phyloP scores from a whole-genome alignment of 805 yeast species.

The Naumovozyma dairenensis region DNA sequence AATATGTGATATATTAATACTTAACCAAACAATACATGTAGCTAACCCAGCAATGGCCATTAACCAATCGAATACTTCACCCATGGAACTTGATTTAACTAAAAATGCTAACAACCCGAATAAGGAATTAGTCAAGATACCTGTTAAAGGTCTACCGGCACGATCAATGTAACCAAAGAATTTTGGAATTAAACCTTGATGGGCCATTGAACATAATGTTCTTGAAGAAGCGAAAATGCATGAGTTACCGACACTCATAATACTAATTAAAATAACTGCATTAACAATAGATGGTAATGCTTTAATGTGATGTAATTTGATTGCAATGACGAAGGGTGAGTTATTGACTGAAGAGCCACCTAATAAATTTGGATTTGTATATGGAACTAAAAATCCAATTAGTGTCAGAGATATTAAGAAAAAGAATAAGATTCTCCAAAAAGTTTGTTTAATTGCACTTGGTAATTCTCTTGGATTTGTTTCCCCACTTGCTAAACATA shows the following conservation, averaged over 20 bases:
- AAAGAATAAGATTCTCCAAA: slow-evolving; percentile 49
- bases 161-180: slow-evolving; percentile 38
- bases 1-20: slow-evolving; percentile 44
- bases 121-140: slow-evolving; percentile 32
- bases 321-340: slow-evolving; percentile 55
- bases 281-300: slow-evolving; percentile 49
- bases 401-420: slow-evolving; percentile 46
- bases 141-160: slow-evolving; percentile 45
- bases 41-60: slow-evolving; percentile 48
- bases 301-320: slow-evolving; percentile 44
- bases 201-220: slow-evolving; percentile 42
- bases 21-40: slow-evolving; percentile 49
- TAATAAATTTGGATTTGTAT: slow-evolving; percentile 38
- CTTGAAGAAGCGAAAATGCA: slow-evolving; percentile 44
- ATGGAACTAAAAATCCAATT: slow-evolving; percentile 50
- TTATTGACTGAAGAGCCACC: slow-evolving; percentile 46
- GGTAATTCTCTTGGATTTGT: slow-evolving; percentile 52
- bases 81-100: slow-evolving; percentile 39
- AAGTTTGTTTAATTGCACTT: slow-evolving; percentile 61
- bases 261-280: slow-evolving; percentile 49
- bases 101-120: slow-evolving; percentile 48
- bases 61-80: slow-evolving; percentile 47
- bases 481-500: slow-evolving; percentile 68
- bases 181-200: slow-evolving; percentile 43
- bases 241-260: slow-evolving; percentile 35